Evolutionary conservation across 306 rosid genomes (phyloP).

Genomic region (Acacia confusa): DNA sequence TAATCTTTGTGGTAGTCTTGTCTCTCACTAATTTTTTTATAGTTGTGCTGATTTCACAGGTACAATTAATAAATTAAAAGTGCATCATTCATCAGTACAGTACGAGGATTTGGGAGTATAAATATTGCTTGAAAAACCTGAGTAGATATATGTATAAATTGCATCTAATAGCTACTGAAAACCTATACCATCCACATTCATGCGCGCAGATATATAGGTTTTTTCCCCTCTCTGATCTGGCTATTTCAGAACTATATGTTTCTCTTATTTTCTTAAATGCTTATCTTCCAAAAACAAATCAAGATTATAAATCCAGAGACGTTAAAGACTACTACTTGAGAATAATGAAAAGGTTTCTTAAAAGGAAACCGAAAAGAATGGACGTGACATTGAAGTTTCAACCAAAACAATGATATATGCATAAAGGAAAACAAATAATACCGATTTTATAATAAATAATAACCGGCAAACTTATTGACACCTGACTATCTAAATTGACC

Average conservation of each 20-base stretch:
- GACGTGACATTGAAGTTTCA: neutral
- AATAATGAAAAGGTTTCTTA: neutral
- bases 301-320: neutral
- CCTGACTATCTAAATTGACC: neutral
- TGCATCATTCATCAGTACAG: neutral
- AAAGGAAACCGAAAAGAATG: neutral
- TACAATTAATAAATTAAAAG: neutral
- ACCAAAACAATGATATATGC: neutral
- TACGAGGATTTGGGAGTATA: neutral
- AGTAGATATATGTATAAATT: neutral
- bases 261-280: neutral
- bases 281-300: neutral
- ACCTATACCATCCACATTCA: neutral
- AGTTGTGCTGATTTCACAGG: neutral
- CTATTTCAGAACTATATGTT: neutral
- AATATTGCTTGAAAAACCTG: neutral
- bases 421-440: neutral
- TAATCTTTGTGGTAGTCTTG: neutral
- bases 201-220: neutral
- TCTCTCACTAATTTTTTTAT: neutral
- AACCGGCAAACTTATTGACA: neutral
- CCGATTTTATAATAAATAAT: neutral
- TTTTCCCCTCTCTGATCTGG: neutral
- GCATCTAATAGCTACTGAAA: neutral
- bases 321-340: neutral